Base-by-base conservation (phyloP, 192 early-diverging fungal species). In the Pecoramyces ruminantium region DNA sequence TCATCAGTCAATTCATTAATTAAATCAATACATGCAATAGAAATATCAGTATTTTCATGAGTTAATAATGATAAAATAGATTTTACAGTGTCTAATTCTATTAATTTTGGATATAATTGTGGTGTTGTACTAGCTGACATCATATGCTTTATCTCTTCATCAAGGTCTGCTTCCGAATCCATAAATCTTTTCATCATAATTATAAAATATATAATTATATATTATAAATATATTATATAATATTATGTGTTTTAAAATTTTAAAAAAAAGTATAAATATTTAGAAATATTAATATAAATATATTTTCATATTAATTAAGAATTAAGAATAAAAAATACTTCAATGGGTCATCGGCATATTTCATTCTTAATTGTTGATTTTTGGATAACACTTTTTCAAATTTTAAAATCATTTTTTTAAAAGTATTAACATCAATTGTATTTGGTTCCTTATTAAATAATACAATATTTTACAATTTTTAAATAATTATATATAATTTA, bases 21-120 rank as follows among this genome's bases (percentile, higher is more conserved):
- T 15, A 98, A 83, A 82, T 95, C 93, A 51, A 98, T 88, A 1
- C 94, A 91, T 30, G 92, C 92, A 38, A 96, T 91, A 3, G 89
- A 85, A 85, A 99, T 97, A 83, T 99, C 97, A 25, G 92, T 93
- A 86, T 99, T 99, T 78, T 97, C 96, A 83, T 99, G 97, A 40
- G 91, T 87, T 38, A 99, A 82, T 34, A 98, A 87, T 3, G 91
- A 89, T 25, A 96, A 84, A 25, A 97, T 85, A 11, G 90, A 89
- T 1, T 87, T 82, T 14, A 93, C 78, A 3, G 88, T 90, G 27
- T 87, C 90, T 77, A 98, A 82, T 29, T 93, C 87, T 4, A 96
- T 89, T 8, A 97, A 86, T 11, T 88, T 87, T 6, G 89, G 86
- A 81, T 96, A 96, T 28, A 93, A 84, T 27, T 96, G 91, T 16